Evolutionary conservation across 176 grass and related monocot species (phyloP), one percentile per base, ranked within the genome.

Genomic region (Tuctoria greenei): DNA sequence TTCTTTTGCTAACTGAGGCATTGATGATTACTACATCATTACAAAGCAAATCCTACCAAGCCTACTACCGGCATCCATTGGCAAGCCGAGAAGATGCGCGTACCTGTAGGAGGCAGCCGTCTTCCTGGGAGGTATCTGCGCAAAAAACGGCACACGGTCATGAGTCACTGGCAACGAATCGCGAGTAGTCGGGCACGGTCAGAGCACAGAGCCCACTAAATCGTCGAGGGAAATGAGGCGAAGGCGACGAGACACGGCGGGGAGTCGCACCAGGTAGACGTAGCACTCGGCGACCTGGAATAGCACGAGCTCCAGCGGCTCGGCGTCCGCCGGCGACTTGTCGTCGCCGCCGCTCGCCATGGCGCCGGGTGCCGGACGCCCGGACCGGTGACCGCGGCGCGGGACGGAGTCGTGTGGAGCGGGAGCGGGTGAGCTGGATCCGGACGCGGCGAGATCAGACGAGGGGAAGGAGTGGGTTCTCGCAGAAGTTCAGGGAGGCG

Each of bases 81-180:
- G 58, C 8, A 63, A 83, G 28, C 16, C 21, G 9, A 56, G n/a
- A 10, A 58, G 67, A 54, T 25, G 15, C 35, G 20, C 52, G 25
- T 71, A 99, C 95, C 95, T 99, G 85, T 92, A 99, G 37, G 95
- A 95, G 61, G 95, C 95, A 24, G 89, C 87, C 27, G 76, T 92
- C 89, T 88, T 99, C 83, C 95, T 90, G 11, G 95, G 95, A 84
- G 91, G 95, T 84, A 99, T 99, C 95, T 99, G 86, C 57, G 31
- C n/a, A 34, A 61, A 13, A 61, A 7, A 59, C 10, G 4, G 4
- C 7, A 59, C 1, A 26, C n/a, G 25, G 23, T 26, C 55, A 58
- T 26, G n/a, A 58, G 10, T 10, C 55, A 58, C 12, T 24, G n/a
- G 25, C 3, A 58, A n/a, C 18, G 6, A 21, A 55, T n/a, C n/a